A percentile compares a stretch with the other conserved stretches of the same genome.
phyloP scores from a whole-genome alignment of 176 grass and related monocot species.

The Tillandsia fasciculata region DNA sequence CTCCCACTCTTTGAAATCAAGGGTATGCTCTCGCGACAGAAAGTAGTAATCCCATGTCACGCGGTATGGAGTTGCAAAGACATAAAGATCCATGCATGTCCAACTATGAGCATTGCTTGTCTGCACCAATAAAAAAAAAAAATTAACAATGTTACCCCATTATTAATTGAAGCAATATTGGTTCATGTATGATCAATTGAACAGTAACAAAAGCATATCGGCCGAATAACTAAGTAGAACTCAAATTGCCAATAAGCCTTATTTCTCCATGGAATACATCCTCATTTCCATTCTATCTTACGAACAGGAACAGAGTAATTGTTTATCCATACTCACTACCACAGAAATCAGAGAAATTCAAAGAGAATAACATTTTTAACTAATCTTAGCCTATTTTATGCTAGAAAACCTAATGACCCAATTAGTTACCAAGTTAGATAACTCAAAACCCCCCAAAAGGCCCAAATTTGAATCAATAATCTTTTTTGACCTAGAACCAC shows the following conservation, averaged over 20 bases:
- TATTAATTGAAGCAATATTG: conserved; percentile 8
- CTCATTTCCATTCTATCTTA: too few relatives aligned
- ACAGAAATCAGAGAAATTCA: too few relatives aligned
- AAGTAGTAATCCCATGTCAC: conserved; percentile 98
- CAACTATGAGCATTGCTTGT: conserved; percentile 75
- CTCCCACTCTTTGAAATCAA: conserved; percentile 88
- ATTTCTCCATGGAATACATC: too few relatives aligned
- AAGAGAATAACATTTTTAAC: too few relatives aligned
- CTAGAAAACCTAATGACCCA: too few relatives aligned
- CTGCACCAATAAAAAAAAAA: conserved; percentile 28
- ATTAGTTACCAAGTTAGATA: neutral
- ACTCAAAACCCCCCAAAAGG: neutral
- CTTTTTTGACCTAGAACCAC: neutral
- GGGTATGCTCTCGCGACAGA: conserved; percentile 74
- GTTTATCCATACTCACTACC: neutral
- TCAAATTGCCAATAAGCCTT: too few relatives aligned
- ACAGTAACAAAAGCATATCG: too few relatives aligned
- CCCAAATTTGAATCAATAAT: neutral
- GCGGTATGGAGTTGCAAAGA: conserved; percentile 90
- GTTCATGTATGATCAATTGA: neutral
- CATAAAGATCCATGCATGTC: conserved; percentile 93
- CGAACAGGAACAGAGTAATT: too few relatives aligned
- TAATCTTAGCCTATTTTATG: too few relatives aligned
- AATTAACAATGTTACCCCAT: neutral
- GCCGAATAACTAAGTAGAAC: too few relatives aligned